These are phyloP conservation scores for Fraxinus platypoda DNA, from an alignment of 305 asterid genomes.

Conservation along the genomic window DNA sequence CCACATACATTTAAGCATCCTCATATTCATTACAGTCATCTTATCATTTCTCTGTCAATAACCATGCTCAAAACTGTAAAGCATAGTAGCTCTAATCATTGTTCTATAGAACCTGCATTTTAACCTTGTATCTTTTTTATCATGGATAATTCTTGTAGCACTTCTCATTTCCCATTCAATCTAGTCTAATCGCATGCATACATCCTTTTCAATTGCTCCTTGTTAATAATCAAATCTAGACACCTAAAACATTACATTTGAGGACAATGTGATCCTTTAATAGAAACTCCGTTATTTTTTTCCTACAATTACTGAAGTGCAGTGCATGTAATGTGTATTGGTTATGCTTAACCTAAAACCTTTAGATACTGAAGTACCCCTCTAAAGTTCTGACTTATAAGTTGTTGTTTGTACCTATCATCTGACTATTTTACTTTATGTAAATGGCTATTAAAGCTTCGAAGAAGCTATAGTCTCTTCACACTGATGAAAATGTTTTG, in stretches of 20 bases:
- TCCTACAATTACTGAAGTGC: not conserved
- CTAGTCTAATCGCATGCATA: not conserved
- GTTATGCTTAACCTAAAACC: not conserved
- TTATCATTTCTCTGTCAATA: not conserved
- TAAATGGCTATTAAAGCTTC: not conserved
- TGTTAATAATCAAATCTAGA: not conserved
- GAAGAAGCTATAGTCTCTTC: not conserved
- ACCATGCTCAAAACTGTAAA: not conserved
- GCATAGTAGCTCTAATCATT: not conserved
- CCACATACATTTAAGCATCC: not conserved
- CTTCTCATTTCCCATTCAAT: not conserved
- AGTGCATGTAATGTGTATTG: not conserved
- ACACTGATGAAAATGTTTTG: not conserved
- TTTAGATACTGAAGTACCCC: not conserved
- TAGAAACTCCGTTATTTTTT: not conserved
- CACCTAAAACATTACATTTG: not conserved
- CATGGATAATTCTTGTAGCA: not conserved
- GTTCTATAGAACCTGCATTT: not conserved
- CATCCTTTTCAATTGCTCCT: not conserved
- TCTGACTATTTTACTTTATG: not conserved
- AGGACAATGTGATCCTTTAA: not conserved
- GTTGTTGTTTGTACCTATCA: not conserved
- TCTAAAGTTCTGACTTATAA: not conserved
- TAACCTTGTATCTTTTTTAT: not conserved
- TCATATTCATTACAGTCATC: not conserved